A percentile compares a stretch with the other conserved stretches of the same genome.
Evolutionary conservation across 331 rosid species (phyloP).

Genomic region (Stylosanthes scabra): DNA sequence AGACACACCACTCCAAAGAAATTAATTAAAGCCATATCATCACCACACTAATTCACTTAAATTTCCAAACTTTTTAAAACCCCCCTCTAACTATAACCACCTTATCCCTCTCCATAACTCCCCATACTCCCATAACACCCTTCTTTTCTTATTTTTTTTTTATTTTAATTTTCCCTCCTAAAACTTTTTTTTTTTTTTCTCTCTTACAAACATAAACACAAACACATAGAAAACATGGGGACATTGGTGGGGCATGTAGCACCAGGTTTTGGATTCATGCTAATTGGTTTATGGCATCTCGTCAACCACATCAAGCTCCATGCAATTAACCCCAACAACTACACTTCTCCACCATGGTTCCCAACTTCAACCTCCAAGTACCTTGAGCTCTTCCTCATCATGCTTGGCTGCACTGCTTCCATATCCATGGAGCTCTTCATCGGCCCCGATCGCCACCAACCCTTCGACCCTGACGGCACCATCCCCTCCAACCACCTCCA

Average conservation of each 20-base stretch:
- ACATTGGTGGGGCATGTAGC: conserved; percentile 72
- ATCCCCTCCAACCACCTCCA: conserved; percentile 88
- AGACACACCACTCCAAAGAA: not conserved
- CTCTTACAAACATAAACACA: not conserved
- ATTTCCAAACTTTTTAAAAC: too few relatives aligned
- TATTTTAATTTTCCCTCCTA: not conserved
- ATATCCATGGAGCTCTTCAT: conserved; percentile 85
- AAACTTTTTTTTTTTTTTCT: not conserved
- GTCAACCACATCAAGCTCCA: conserved; percentile 78
- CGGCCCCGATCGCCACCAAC: conserved; percentile 72
- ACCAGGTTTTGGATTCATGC: conserved; percentile 75
- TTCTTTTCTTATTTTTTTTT: not conserved
- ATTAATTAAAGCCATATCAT: not conserved
- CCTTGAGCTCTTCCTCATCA: conserved; percentile 66
- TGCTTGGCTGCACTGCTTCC: conserved; percentile 52
- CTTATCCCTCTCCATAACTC: not conserved
- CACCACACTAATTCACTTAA: not conserved
- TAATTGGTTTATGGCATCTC: conserved; percentile 89
- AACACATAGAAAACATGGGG: conserved; percentile 38
- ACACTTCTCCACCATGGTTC: conserved; percentile 67
- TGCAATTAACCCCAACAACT: conserved; percentile 43
- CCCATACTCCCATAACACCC: not conserved
- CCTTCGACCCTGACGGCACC: conserved; percentile 70
- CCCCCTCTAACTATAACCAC: not conserved
- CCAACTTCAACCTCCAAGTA: conserved; percentile 61